Percentiles rank a stretch among this genome's conserved stretches.
These are phyloP conservation scores for Plasmodium knowlesi DNA, from an alignment of 169 alveolate species.

Conservation along the genomic window DNA sequence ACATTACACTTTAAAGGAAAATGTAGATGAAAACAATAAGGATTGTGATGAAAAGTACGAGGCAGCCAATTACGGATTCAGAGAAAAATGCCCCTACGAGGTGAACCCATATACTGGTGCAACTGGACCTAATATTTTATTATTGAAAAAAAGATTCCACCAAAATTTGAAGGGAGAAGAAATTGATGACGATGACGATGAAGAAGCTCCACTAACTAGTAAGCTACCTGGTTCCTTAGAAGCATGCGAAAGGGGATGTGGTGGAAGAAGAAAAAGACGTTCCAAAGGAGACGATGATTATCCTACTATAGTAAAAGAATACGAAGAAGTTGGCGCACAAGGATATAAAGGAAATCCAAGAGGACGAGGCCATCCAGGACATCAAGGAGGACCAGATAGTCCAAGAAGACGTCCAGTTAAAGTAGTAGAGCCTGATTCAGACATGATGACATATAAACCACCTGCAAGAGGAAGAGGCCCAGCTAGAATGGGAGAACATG, in stretches of 20 bases:
- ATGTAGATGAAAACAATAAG: slow-evolving; percentile 15
- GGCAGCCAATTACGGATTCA: slow-evolving; percentile 43
- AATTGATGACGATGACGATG: background rate
- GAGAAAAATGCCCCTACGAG: slow-evolving; percentile 22
- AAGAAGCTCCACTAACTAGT: background rate
- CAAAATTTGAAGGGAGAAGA: background rate
- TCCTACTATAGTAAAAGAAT: background rate
- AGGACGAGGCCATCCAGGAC: background rate
- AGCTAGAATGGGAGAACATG: background rate
- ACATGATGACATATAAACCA: background rate
- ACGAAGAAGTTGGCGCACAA: background rate
- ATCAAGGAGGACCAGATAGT: background rate
- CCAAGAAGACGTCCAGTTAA: background rate
- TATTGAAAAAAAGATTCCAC: slow-evolving; percentile 15
- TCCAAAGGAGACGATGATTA: background rate
- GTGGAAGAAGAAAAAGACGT: background rate
- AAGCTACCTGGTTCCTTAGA: slow-evolving; percentile 17
- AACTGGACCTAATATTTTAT: slow-evolving; percentile 6
- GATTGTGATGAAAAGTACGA: slow-evolving; percentile 45
- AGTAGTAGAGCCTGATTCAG: background rate
- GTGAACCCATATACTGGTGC: background rate
- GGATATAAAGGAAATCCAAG: background rate
- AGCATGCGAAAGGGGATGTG: background rate
- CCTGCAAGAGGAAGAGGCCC: background rate
- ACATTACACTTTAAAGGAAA: slow-evolving; percentile 22